Evolutionary conservation across 2,329 filamentous ascomycete genomes (phyloP), one percentile per base, ranked within the genome.

Genomic region (Pseudogymnoascus sp.): DNA sequence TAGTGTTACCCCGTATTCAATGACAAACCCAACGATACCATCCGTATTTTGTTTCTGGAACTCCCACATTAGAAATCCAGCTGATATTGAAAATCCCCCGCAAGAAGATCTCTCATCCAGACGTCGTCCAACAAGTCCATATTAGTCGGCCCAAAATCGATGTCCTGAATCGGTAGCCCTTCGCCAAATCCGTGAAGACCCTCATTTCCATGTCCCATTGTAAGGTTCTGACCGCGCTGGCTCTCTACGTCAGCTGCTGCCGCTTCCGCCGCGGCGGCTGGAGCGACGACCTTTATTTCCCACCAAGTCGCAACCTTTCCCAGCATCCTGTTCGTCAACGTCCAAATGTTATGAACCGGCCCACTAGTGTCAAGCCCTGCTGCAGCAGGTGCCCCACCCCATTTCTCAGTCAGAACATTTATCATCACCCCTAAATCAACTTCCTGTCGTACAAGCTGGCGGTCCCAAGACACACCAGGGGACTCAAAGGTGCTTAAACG

Each of bases 21-120:
- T 13, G 21, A 13, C 7, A 28, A 26, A 28, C n/a, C 13, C 23
- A 48, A 28, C 41, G n/a, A 15, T 48, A 15, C 23, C 23, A 48
- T 10, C 41, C 23, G n/a, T 4, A 28, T 48, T 48, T 15, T 28
- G 13, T n/a, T 26, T 48, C 15, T 9, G 5, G 6, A 15, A 28
- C 18, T 15, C 8, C 8, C 8, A 28, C n/a, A 30, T 52, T 7
- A 52, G n/a, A 52, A 52, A 26, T 52, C 45, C 26, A 52, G 45
- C 23, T 52, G 45, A 52, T 52, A 52, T 30, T 23, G 45, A 52
- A 52, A 52, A 30, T 52, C 45, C n/a, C 45, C 45, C 9, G 45
- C 45, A 30, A 52, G 45, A 52, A 52, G 45, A 52, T 52, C 45
- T 52, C 45, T 52, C 45, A 52, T 52, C 45, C 45, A 52, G 18